A percentile compares a stretch with the other conserved stretches of the same genome.
Evolutionary conservation across 768 basidiomycete species (phyloP).

Genomic region (Crucibulum laeve): DNA sequence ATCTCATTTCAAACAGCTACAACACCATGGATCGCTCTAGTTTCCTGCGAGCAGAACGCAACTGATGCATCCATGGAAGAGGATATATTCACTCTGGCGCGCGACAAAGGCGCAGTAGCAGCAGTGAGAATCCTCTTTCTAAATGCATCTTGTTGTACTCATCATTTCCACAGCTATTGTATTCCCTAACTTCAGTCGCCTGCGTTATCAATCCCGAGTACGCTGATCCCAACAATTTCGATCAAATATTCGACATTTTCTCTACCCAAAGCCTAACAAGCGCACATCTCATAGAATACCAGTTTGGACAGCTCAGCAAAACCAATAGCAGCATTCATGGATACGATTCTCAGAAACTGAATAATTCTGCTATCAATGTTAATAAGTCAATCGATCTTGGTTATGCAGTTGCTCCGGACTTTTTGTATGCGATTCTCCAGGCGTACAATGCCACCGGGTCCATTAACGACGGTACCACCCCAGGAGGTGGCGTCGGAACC

Average conservation of each 20-base stretch:
- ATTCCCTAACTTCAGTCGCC: constrained; percentile 65
- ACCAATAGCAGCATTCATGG: constrained; percentile 48
- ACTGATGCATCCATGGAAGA: constrained; percentile 53
- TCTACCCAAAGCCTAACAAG: constrained; percentile 61
- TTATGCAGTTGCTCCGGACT: constrained; percentile 46
- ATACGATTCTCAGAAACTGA: constrained; percentile 62
- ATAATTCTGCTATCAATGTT: constrained; percentile 42
- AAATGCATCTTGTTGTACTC: neutral
- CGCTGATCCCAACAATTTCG: constrained; percentile 54
- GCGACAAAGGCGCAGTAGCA: constrained; percentile 75
- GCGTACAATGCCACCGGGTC: constrained; percentile 56
- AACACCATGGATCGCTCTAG: constrained; percentile 90
- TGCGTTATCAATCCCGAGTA: constrained; percentile 78
- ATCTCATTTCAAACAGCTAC: constrained; percentile 34
- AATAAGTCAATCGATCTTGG: constrained; percentile 36
- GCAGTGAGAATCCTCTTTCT: constrained; percentile 44
- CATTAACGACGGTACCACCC: constrained; percentile 15
- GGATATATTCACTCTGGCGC: constrained; percentile 83
- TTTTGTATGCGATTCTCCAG: constrained; percentile 66
- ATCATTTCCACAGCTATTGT: constrained; percentile 59
- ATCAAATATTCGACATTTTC: constrained; percentile 74
- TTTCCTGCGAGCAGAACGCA: constrained; percentile 78
- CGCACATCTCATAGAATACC: constrained; percentile 51
- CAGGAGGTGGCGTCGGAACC: constrained; percentile 14
- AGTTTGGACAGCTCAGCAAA: constrained; percentile 56